Base-by-base conservation (phyloP, 192 early-diverging fungal species). In the Entophlyctis luteolus region DNA sequence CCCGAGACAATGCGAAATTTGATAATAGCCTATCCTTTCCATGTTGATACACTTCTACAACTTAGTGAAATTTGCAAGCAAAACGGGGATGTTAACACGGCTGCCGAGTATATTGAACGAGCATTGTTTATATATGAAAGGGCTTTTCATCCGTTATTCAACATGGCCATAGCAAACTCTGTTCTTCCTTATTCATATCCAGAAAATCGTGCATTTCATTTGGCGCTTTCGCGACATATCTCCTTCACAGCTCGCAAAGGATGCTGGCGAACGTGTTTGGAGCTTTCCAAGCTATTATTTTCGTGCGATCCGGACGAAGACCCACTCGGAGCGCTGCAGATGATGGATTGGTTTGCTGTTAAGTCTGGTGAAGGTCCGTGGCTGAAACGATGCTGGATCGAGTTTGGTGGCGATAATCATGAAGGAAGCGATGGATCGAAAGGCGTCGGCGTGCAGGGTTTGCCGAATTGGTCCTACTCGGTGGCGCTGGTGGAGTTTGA, bases 181-280 rank as follows among this genome's bases (percentile, higher is more conserved):
- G 76, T 89, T n/a, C 62, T 97, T 53, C 76, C 81, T 12, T 97
- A 89, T 59, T 71, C 81, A 59, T 73, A 80, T 5, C 80, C 87
- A 32, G 91, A 94, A 77, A 95, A 93, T 72, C 79, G 93, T 55
- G 83, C 68, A 10, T 85, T 94, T 70, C 92, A 88, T 62, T 53
- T 94, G 60, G 92, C 90, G 0, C 58, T 97, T 27, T 90, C 89
- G 67, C 79, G 91, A 12, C 93, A 97, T 37, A 87, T 95, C 52
- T 86, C 89, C 72, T 93, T 89, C 67, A 68, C 94, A 66, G 81
- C 88, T 25, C 80, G 93, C n/a, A 80, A 89, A 50, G 93, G 95
- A 14, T 95, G 93, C 75, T 97, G 95, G 95, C 75, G 91, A 37
- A 97, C 95, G 23, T 86, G 90, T 22, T 88, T 94, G 66, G 95